Evolutionary conservation across 2,329 filamentous ascomycete genomes (phyloP).

Genomic region (Aspergillus quadricinctus): DNA sequence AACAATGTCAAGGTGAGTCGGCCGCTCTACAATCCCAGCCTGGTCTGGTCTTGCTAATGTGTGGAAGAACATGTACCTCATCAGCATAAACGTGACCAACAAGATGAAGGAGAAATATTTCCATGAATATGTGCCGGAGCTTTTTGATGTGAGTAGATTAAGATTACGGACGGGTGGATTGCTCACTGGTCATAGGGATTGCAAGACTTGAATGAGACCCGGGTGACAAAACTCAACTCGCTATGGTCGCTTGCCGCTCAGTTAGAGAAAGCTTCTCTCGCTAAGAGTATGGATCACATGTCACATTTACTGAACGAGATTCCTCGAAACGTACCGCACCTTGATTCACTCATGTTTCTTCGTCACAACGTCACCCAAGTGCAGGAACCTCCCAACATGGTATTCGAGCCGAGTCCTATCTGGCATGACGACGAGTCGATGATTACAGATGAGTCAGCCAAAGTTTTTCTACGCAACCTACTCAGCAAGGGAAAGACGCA

Average conservation of each 20-base stretch:
- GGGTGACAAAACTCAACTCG: constrained; percentile 75
- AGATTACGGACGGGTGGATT: not conserved
- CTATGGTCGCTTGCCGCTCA: constrained; percentile 78
- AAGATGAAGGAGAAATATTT: constrained; percentile 98
- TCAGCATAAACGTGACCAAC: constrained; percentile 93
- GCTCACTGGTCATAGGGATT: constrained; percentile 49
- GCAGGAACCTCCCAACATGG: constrained; percentile 78
- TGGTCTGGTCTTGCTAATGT: constrained; percentile 18
- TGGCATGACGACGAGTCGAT: constrained; percentile 93
- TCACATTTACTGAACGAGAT: constrained; percentile 75
- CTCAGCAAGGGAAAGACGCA: constrained; percentile 85
- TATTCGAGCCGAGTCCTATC: constrained; percentile 89
- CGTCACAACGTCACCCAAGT: constrained; percentile 80
- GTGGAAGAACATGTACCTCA: constrained; percentile 83
- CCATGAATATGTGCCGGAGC: constrained; percentile 89
- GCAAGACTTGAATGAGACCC: constrained; percentile 89
- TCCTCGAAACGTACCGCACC: constrained; percentile 74
- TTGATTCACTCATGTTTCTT: constrained; percentile 98
- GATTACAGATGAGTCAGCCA: constrained; percentile 79
- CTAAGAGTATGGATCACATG: constrained; percentile 67
- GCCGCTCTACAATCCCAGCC: no score
- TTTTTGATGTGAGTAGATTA: constrained; percentile 67
- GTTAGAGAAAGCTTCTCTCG: constrained; percentile 75
- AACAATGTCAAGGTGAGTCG: constrained; percentile 71
- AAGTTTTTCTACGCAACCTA: constrained; percentile 86